These are phyloP conservation scores for Colletotrichum gloeosporioides DNA, from an alignment of 2,329 filamentous ascomycete species.

Conservation along the genomic window DNA sequence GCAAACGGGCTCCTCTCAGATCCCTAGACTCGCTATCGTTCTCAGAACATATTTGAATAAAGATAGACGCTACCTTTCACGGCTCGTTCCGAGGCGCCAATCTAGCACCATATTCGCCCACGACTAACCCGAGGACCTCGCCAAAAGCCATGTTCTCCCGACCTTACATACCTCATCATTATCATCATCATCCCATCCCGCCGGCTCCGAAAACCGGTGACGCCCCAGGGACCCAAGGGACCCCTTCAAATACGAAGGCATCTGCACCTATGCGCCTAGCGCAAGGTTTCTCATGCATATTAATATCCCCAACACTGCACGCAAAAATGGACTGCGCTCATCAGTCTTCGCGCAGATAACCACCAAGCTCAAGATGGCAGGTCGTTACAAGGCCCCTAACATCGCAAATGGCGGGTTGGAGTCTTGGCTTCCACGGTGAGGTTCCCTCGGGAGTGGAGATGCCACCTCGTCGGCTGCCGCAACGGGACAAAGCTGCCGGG, in stretches of 20 bases:
- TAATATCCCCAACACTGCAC: background rate
- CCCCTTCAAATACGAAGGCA: background rate
- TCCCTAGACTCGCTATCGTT: too few species aligned
- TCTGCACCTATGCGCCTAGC: background rate
- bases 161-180: background rate
- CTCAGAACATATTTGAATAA: background rate
- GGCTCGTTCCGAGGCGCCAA: background rate
- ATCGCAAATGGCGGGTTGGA: background rate
- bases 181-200: background rate
- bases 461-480: background rate
- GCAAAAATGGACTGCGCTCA: background rate
- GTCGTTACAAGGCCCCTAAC: background rate
- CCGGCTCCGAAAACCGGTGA: background rate
- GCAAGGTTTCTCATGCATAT: background rate
- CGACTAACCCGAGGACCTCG: background rate
- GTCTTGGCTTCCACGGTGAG: conserved; percentile 3
- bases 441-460: conserved; percentile 12
- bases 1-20: too few species aligned
- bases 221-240: background rate
- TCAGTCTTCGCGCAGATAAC: background rate
- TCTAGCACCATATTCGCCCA: background rate
- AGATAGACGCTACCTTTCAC: background rate
- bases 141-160: background rate
- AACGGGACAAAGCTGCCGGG: conserved; percentile 4
- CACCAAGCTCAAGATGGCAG: conserved; percentile 17